Percentiles rank a stretch among this genome's conserved stretches.
Conservation (phyloP, 2,329 filamentous ascomycete species). For the Metarhizium rileyi region DNA sequence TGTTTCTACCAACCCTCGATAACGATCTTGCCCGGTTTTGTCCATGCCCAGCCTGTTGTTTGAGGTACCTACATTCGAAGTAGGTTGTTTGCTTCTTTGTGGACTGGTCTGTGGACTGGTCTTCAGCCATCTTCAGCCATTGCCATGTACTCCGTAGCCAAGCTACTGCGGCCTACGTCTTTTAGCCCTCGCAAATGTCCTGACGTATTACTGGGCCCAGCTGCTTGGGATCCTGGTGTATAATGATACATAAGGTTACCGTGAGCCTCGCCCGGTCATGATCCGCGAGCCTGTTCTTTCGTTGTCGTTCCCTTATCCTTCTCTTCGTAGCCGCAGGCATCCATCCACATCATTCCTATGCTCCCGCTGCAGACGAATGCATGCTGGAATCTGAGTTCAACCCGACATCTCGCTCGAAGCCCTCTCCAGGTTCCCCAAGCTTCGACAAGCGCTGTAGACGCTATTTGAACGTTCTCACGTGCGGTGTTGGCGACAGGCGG, state of each 20-base stretch:
- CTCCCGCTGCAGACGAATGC: background rate
- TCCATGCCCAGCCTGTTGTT: background rate
- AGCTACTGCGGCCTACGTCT: background rate
- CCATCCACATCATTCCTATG: conserved; percentile 1
- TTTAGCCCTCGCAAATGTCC: background rate
- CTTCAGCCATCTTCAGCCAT: conserved; percentile 1
- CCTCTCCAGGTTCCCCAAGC: background rate
- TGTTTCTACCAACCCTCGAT: no score
- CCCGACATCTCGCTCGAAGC: background rate
- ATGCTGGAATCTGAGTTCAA: background rate
- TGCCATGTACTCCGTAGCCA: background rate
- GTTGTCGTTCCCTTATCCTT: background rate
- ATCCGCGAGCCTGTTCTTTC: background rate
- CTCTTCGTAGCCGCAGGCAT: background rate
- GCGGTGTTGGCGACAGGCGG: background rate
- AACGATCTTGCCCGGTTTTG: background rate
- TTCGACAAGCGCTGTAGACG: background rate
- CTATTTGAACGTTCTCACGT: background rate
- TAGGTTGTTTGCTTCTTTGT: conserved; percentile 1
- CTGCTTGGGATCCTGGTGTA: background rate
- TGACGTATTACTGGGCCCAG: background rate
- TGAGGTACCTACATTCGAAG: background rate
- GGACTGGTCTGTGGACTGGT: background rate
- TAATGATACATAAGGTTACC: background rate
- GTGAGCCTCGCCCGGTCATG: background rate